These are phyloP conservation scores for Candida neerlandica DNA, from an alignment of 1,139 yeast species.

Conservation along the genomic window DNA sequence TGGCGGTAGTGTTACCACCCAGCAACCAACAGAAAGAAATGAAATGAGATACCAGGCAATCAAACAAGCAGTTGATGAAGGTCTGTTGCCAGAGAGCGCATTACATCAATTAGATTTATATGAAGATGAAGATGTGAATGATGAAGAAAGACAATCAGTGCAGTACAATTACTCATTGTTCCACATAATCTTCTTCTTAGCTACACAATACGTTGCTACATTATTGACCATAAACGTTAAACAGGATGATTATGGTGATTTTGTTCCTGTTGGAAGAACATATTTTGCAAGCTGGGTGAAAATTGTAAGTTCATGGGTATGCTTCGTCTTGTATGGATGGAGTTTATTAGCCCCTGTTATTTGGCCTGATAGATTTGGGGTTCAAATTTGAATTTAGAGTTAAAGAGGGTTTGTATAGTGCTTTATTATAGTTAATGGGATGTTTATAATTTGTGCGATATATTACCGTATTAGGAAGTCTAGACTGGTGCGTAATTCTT, in stretches of 20 bases:
- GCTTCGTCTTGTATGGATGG: slow-evolving; percentile 87
- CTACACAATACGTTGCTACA: slow-evolving; percentile 97
- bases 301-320: slow-evolving; percentile 89
- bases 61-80: slow-evolving; percentile 92
- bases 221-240: slow-evolving; percentile 88
- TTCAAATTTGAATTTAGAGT: slow-evolving; percentile 23
- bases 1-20: slow-evolving; percentile 26
- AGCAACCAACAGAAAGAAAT: slow-evolving; percentile 62
- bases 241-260: slow-evolving; percentile 82
- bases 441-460: neutral
- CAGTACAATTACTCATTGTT: slow-evolving; percentile 87
- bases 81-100: slow-evolving; percentile 92
- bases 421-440: neutral
- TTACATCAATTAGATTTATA: slow-evolving; percentile 68
- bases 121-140: slow-evolving; percentile 46
- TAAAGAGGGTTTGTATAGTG: neutral
- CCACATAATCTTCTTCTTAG: slow-evolving; percentile 89
- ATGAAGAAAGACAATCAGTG: slow-evolving; percentile 68
- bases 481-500: slow-evolving; percentile 10
- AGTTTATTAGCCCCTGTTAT: slow-evolving; percentile 86
- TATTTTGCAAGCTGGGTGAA: slow-evolving; percentile 96
- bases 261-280: slow-evolving; percentile 96
- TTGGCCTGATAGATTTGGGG: slow-evolving; percentile 83
- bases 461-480: slow-evolving; percentile 28
- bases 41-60: slow-evolving; percentile 88